These are phyloP conservation scores for Sporothrix luriei DNA, from an alignment of 2,329 filamentous ascomycete genomes.

Conservation along the genomic window DNA sequence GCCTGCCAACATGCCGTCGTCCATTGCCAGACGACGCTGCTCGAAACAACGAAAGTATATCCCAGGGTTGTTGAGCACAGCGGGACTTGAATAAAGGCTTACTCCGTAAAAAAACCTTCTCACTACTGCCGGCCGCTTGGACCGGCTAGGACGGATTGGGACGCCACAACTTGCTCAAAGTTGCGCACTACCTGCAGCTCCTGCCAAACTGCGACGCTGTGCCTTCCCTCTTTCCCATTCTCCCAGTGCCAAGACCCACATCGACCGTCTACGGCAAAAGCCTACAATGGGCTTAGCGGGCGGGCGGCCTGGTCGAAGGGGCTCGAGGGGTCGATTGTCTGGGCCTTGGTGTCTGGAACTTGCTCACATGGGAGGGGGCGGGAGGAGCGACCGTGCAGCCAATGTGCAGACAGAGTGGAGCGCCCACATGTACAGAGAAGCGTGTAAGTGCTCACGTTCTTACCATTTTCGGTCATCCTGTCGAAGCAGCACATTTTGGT, in stretches of 20 bases:
- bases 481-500: neutral
- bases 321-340: neutral
- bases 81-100: too few species aligned
- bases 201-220: constrained; percentile 1
- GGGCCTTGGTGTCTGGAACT: constrained; percentile 3
- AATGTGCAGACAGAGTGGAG: neutral
- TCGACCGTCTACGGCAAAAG: neutral
- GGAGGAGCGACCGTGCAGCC: neutral
- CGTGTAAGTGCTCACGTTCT: constrained; percentile 23
- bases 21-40: neutral
- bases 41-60: too few species aligned
- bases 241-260: constrained; percentile 15
- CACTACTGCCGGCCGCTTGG: constrained; percentile 30
- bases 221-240: neutral
- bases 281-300: neutral
- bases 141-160: constrained; percentile 32
- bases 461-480: constrained; percentile 12
- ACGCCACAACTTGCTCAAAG: constrained; percentile 55
- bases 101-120: constrained; percentile 29
- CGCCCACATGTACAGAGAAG: too few species aligned
- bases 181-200: constrained; percentile 43
- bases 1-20: neutral
- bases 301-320: neutral
- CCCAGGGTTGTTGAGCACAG: too few species aligned
- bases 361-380: constrained; percentile 22